phyloP scores from a whole-genome alignment of 2,329 filamentous ascomycete species.

The Trichoderma arundinaceum region DNA sequence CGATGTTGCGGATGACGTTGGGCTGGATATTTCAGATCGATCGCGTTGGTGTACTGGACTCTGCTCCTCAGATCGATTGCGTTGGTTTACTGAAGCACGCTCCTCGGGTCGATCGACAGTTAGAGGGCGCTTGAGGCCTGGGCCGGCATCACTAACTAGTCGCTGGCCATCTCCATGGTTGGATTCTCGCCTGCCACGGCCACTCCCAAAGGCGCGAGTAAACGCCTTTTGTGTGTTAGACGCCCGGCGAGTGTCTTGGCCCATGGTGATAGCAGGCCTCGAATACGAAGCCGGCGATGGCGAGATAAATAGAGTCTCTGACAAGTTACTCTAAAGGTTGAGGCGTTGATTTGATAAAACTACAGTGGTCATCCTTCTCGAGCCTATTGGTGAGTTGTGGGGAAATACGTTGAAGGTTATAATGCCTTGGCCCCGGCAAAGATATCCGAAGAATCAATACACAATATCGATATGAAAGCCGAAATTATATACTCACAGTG shows the following conservation, averaged over 20 bases:
- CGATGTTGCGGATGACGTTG: neutral
- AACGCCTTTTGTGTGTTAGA: neutral
- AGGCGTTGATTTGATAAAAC: no score
- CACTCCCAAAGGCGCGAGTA: neutral
- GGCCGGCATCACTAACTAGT: neutral
- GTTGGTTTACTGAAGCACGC: neutral
- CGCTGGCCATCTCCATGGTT: constrained; percentile 5
- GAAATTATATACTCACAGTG: neutral
- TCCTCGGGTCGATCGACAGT: constrained; percentile 7
- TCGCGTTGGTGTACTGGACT: constrained; percentile 10
- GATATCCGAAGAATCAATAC: neutral
- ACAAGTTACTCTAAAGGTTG: neutral
- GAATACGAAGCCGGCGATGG: neutral
- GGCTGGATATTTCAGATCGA: neutral
- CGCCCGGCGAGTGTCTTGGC: neutral
- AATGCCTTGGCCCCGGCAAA: neutral
- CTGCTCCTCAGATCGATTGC: constrained; percentile 10
- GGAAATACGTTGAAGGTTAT: no score
- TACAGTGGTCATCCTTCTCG: neutral
- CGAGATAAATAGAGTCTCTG: neutral
- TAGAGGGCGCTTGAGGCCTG: constrained; percentile 13
- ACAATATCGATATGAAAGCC: neutral
- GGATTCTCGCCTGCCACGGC: neutral
- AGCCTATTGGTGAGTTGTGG: neutral
- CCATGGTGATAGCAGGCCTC: neutral